Conservation (phyloP, 1,139 yeast genomes). For the Protomyces inundatus region DNA sequence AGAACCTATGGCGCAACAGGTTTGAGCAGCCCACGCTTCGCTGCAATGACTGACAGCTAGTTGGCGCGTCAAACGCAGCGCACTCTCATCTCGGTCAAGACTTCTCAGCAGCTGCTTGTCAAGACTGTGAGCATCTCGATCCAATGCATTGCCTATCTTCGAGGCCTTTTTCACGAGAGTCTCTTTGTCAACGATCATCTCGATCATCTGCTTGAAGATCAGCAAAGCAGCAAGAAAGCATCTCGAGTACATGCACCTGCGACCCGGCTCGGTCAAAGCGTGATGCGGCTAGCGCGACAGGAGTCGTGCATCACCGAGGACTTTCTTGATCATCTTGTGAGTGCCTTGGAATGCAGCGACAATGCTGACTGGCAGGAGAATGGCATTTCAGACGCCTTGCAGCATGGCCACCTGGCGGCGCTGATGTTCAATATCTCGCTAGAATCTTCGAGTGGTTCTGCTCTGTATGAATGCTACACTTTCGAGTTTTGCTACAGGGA, state of each 20-base stretch:
- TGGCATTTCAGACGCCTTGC: conserved; percentile 48
- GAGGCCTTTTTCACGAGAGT: conserved; percentile 31
- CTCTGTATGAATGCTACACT: conserved; percentile 48
- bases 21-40: no score
- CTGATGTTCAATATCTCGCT: conserved; percentile 47
- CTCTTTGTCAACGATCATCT: conserved; percentile 32
- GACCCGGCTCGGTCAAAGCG: conserved; percentile 17
- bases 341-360: background rate
- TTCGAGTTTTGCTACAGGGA: conserved; percentile 45
- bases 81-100: background rate
- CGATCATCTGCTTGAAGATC: background rate
- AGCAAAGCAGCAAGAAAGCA: background rate
- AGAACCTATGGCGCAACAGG: no score
- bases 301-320: conserved; percentile 45
- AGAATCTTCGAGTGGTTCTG: conserved; percentile 42
- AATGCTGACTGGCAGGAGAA: conserved; percentile 34
- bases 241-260: background rate
- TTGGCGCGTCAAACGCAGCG: background rate
- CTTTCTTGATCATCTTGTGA: conserved; percentile 49
- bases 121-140: conserved; percentile 31
- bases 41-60: no score
- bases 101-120: conserved; percentile 31
- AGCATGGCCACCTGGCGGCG: conserved; percentile 43
- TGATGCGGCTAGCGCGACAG: conserved; percentile 48
- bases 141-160: conserved; percentile 32